phyloP scores from a whole-genome alignment of 495 filamentous ascomycete species.

The Xylaria longipes region DNA sequence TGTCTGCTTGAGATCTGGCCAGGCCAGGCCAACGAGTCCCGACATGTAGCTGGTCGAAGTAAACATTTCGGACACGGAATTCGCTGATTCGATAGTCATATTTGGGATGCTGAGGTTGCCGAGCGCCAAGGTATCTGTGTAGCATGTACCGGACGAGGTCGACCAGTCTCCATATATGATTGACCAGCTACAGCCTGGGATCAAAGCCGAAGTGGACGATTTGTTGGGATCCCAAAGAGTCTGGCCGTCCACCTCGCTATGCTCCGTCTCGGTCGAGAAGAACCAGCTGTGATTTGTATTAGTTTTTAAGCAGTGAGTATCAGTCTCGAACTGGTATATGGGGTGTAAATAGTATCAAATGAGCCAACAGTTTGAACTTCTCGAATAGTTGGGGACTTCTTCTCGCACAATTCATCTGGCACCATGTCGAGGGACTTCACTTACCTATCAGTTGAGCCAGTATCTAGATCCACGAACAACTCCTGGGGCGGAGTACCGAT shows the following conservation, averaged over 20 bases:
- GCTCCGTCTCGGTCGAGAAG: constrained; percentile 66
- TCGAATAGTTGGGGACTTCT: background rate
- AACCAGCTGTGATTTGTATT: constrained; percentile 50
- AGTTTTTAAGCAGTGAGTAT: constrained; percentile 10
- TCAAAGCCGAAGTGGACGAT: constrained; percentile 64
- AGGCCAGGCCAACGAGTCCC: constrained; percentile 51
- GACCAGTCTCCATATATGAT: constrained; percentile 71
- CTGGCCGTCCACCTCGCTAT: constrained; percentile 46
- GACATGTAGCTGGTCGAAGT: constrained; percentile 36
- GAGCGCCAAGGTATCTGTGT: constrained; percentile 45
- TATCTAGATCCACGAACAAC: constrained; percentile 73
- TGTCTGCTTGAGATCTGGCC: constrained; percentile 48
- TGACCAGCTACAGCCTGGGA: constrained; percentile 63
- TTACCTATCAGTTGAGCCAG: constrained; percentile 78
- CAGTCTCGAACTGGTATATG: background rate
- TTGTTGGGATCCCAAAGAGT: constrained; percentile 61
- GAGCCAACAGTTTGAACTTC: background rate
- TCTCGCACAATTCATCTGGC: background rate
- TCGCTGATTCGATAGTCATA: constrained; percentile 60
- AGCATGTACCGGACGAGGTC: constrained; percentile 45
- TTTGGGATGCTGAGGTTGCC: constrained; percentile 59
- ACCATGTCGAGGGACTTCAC: constrained; percentile 40
- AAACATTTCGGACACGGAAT: constrained; percentile 38
- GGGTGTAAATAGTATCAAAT: background rate
- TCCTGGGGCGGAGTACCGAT: constrained; percentile 75